Evolutionary conservation across 257 asterid species (phyloP), one percentile per base, ranked within the genome.

Genomic region (Solanum dulcamara): DNA sequence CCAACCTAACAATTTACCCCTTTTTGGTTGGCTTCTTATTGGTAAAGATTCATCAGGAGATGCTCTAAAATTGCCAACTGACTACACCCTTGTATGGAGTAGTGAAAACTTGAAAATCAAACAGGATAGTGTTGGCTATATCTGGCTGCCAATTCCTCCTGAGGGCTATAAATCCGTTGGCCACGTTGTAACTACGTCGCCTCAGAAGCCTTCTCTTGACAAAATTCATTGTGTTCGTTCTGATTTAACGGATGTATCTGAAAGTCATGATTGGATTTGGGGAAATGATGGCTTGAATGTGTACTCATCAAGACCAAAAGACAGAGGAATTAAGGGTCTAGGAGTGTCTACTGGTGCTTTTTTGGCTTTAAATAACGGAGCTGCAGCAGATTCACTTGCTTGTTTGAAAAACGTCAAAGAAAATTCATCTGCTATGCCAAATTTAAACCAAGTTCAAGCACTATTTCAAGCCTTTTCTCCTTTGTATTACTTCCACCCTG

Each of bases 11-110:
- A 94, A 91, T 84, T 84, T 48, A 81, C 90, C 95, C 35, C 86
- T 93, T 4, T 92, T 88, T 5, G 99, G 98, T 80, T 90, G 91
- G 89, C 87, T 94, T 86, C 94, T 96, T 64, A 97, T 87, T 3
- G 98, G 87, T 26, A 93, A 90, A 88, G 98, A 92, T 33, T n/a
- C 86, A 42, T 67, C 86, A 0, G 80, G 44, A 17, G 84, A 35
- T 7, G 81, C 92, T 40, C 88, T 96, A 8, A 91, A 83, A 86
- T 87, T 89, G 3, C 97, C 97, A 26, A 84, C 50, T 30, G 95
- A 90, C 60, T 93, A 93, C 6, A 75, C 91, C 6, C 97, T 93
- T 35, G 92, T 93, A 50, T 93, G 97, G 95, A 89, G 91, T 18
- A 91, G 93, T 33, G 92, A 89, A 71, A 74, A 84, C 72, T 32